Conservation (phyloP, 2,329 filamentous ascomycete genomes). For the Davidsoniella neocaledoniae region DNA sequence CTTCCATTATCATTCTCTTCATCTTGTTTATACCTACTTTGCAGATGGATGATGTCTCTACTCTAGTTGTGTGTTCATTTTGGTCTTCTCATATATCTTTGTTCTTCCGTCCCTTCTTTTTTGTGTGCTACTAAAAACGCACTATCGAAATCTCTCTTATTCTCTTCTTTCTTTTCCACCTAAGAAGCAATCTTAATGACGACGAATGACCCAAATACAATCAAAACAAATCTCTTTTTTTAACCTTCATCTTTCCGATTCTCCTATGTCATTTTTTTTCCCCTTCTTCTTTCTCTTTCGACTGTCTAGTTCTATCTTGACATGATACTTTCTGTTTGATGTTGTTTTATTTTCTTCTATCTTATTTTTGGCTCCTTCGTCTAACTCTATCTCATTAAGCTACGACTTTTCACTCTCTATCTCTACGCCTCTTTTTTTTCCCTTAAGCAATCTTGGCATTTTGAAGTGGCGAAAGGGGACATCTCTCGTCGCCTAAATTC, state of each 20-base stretch:
- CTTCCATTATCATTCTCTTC: background rate
- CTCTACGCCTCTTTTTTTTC: background rate
- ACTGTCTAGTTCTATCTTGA: background rate
- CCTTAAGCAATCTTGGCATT: background rate
- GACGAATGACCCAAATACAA: background rate
- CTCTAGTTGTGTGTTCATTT: constrained; percentile 6
- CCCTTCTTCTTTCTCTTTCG: background rate
- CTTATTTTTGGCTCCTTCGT: background rate
- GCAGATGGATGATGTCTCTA: constrained; percentile 15
- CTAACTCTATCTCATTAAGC: background rate
- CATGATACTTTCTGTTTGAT: background rate
- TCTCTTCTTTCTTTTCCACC: constrained; percentile 7
- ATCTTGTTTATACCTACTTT: constrained; percentile 1
- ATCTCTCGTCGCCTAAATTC: background rate
- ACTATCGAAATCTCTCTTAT: background rate
- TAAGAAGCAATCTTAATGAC: background rate
- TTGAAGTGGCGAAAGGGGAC: background rate
- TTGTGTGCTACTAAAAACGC: no score
- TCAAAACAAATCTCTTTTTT: background rate
- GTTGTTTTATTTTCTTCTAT: background rate
- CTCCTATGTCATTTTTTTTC: background rate
- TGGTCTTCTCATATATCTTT: background rate
- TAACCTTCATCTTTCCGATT: background rate
- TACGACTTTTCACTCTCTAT: background rate
- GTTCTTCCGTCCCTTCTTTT: background rate